Percentiles rank a stretch among this genome's conserved stretches.
These are phyloP conservation scores for Mycena vitilis DNA, from an alignment of 768 basidiomycete species.

Conservation along the genomic window DNA sequence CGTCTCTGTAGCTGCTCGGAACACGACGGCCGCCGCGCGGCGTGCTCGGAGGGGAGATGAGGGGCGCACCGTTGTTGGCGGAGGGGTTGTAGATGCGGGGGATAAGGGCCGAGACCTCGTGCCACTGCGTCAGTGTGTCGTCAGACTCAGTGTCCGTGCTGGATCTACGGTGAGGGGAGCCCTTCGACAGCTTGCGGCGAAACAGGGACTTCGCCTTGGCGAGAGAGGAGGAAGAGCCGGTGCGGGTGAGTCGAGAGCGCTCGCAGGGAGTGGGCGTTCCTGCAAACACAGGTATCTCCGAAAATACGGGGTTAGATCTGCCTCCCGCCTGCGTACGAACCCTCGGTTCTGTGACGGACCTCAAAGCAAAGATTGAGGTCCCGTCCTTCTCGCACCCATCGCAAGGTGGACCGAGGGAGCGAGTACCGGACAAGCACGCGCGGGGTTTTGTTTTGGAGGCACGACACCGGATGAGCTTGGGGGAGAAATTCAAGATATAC, in stretches of 20 bases:
- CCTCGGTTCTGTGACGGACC: not conserved
- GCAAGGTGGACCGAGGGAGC: not conserved
- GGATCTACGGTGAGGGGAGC: not conserved
- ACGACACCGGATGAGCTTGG: not conserved
- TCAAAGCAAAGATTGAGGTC: not conserved
- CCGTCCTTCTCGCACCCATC: constrained; percentile 15
- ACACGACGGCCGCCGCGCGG: constrained; percentile 24
- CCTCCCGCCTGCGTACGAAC: not conserved
- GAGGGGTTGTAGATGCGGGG: constrained; percentile 34
- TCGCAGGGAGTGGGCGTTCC: constrained; percentile 9
- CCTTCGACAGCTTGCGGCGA: constrained; percentile 18
- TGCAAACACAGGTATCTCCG: not conserved
- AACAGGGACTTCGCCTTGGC: constrained; percentile 28
- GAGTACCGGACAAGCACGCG: not conserved
- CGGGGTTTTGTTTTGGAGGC: constrained; percentile 18
- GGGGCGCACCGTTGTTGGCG: constrained; percentile 23
- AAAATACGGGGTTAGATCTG: not conserved
- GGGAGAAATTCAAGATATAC: constrained; percentile 29
- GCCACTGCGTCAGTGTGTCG: constrained; percentile 30
- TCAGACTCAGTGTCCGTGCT: not conserved
- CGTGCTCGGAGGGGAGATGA: constrained; percentile 2
- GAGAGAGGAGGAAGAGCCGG: constrained; percentile 21
- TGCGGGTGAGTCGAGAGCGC: constrained; percentile 12
- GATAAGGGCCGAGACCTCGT: constrained; percentile 18
- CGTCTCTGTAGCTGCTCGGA: constrained; percentile 23